Evolutionary conservation across 2,329 filamentous ascomycete species (phyloP), one percentile per base, ranked within the genome.

Genomic region (Penicillium expansum): DNA sequence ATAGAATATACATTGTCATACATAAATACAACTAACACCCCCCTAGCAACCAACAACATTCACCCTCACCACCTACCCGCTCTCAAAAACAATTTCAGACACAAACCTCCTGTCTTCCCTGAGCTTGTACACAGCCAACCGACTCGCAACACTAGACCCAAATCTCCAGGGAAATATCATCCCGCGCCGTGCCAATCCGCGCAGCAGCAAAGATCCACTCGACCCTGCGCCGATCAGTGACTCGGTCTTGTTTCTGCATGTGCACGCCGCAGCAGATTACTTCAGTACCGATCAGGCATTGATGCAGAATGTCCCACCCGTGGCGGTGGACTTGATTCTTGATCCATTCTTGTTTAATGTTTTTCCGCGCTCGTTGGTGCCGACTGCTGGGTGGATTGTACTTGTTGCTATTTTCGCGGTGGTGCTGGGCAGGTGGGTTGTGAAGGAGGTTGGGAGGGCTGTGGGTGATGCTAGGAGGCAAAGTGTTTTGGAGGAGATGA

Each of bases 31-130:
- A 67, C 63, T 48, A 33, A 51, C 20, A 37, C 14, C 13, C 7
- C 8, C 3, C 13, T 60, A 97, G 92, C 89, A 96, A 87, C 93
- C 93, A 43, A 96, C 92, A 0, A 77, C 82, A 24, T 96, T 97
- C 76, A 80, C 78, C 60, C 78, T 97, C 22, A 80, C 86, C 57
- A 85, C 86, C 1, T 85, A 86, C 70, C 77, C 86, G 33, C 69
- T 91, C 14, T 71, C 81, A 22, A 74, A 82, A 24, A 83, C 91
- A 50, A 85, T 89, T 65, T 78, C 83, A 42, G 83, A 82, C 0
- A 81, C 86, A 5, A 76, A 81, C 10, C 80, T 95, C 29, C 79
- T 89, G 60, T 78, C 83, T 22, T 88, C 89, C 1, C 77, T 95
- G 14, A 82, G 82, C 52, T 71, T 76, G 32, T 91, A 87, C 74